Base-by-base conservation (phyloP, 1,284 basidiomycete species). In the Ganoderma lucidum region DNA sequence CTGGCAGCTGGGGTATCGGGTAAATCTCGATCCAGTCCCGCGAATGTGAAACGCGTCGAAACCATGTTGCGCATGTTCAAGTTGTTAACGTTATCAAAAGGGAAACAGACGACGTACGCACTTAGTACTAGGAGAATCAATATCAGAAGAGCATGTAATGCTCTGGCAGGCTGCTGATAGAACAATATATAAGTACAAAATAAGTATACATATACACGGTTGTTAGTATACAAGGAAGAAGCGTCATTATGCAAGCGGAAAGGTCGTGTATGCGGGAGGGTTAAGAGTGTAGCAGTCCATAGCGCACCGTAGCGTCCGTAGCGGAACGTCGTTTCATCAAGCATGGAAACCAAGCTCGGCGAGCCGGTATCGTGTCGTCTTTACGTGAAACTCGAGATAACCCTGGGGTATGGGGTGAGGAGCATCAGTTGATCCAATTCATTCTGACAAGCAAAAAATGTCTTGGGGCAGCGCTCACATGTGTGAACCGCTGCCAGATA, bases 361-460 rank as follows among this genome's bases (percentile, higher is more conserved):
- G 10, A 65, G 53, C 41, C 64, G 64, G 30, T 65, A 65, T 14
- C 64, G 64, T 42, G 62, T 42, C 28, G 64, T 65, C 64, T 65
- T 65, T n/a, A 65, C 56, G 28, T 65, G 64, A 30, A 65, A 65
- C 17, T 65, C 64, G 6, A 65, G 53, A 28, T 65, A 65, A 15
- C 64, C 64, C 64, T 65, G 28, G 19, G 42, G 48, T 51, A 4
- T 35, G 10, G 48, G 23, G 35, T 51, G 15, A n/a, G 8, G 35
- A 8, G 23, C 37, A 48, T 64, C 51, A 64, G 37, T 55, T 35
- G 62, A 51, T 37, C 2, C 62, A n/a, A 23, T 35, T 30, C 37
- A 45, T 35, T 10, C 15, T 53, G 48, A 53, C 48, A 53, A 14
- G 19, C 51, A 37, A 35, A n/a, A 28, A 32, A 51, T 23, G 45